Evolutionary conservation across 1,284 basidiomycete genomes (phyloP), one percentile per base, ranked within the genome.

Genomic region (Xerocomus amazonicus): DNA sequence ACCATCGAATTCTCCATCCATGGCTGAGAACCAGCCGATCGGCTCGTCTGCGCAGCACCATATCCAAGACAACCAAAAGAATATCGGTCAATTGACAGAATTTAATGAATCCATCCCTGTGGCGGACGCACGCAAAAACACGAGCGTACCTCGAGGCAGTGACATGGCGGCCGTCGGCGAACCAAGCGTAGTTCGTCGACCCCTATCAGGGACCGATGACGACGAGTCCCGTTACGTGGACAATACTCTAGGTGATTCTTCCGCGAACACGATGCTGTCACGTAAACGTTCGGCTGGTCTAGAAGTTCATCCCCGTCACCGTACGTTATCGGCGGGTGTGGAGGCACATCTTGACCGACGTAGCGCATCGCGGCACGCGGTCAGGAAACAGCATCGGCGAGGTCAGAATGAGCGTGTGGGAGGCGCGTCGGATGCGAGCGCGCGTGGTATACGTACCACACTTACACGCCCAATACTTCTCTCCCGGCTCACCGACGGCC

Each of bases 301-400:
- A 31, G 29, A 36, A 13, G 50, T 56, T 28, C 63, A 54, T 35
- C 63, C 66, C 44, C 69, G 72, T 51, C 63, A 68, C 45, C 69
- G 64, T 49, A 72, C 66, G 53, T 66, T 80, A 42, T 67, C 72
- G 42, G 73, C 77, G 53, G 73, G 77, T 12, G 71, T 83, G 14
- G 77, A 75, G 41, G 73, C 75, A 6, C 73, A 82, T 57, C 73
- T 83, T 8, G 40, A 28, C 5, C 40, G 28, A 31, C 40, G 10
- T 29, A 5, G 5, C 12, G 26, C 14, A 27, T 27, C 26, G 27
- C 27, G 16, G 28, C 40, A 29, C 26, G 12, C 27, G 2, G 8
- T 12, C 40, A 19, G 17, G 40, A 9, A 34, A 26, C 19, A 23
- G 19, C 19, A 23, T 23, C 19, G 19, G 19, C 10, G 28, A 19